phyloP scores from a whole-genome alignment of 352 stramenopile species.

The Pythium insidiosum region DNA sequence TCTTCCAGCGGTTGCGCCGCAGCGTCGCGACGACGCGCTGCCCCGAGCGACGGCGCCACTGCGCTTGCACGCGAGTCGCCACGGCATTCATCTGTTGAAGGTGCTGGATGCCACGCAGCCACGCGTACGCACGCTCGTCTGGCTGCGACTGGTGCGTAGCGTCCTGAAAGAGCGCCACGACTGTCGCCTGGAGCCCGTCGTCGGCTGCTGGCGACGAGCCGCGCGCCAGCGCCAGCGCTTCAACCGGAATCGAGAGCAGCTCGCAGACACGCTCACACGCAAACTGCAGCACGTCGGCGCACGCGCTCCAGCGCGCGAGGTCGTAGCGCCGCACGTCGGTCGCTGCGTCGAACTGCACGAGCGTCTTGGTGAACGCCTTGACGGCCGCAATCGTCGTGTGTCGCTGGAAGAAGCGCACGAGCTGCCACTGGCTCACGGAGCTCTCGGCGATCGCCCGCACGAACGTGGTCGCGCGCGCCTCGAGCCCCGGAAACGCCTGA shows the following conservation, averaged over 20 bases:
- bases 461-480: slow-evolving; percentile 53
- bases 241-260: slow-evolving; percentile 30
- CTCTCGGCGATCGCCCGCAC: slow-evolving; percentile 30
- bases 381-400: slow-evolving; percentile 49
- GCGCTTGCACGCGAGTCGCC: slow-evolving; percentile 30
- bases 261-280: slow-evolving; percentile 53
- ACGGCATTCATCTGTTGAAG: slow-evolving; percentile 29
- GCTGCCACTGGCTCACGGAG: slow-evolving; percentile 47
- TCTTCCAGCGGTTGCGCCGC: slow-evolving; percentile 20
- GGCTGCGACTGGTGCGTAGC: not conserved
- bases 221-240: slow-evolving; percentile 6
- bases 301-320: slow-evolving; percentile 26
- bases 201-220: not conserved
- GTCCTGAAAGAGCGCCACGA: slow-evolving; percentile 8
- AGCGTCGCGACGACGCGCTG: slow-evolving; percentile 31
- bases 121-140: slow-evolving; percentile 21
- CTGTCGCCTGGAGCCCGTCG: slow-evolving; percentile 4
- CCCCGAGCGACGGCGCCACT: slow-evolving; percentile 41
- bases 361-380: slow-evolving; percentile 40
- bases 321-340: slow-evolving; percentile 46
- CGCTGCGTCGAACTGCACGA: slow-evolving; percentile 42
- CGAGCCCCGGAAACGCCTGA: slow-evolving; percentile 49
- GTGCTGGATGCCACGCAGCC: slow-evolving; percentile 14
- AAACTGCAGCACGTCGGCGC: slow-evolving; percentile 48
- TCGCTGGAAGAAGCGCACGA: slow-evolving; percentile 51